These are phyloP conservation scores for Verbascum thapsus DNA, from an alignment of 257 asterid genomes.

Conservation along the genomic window DNA sequence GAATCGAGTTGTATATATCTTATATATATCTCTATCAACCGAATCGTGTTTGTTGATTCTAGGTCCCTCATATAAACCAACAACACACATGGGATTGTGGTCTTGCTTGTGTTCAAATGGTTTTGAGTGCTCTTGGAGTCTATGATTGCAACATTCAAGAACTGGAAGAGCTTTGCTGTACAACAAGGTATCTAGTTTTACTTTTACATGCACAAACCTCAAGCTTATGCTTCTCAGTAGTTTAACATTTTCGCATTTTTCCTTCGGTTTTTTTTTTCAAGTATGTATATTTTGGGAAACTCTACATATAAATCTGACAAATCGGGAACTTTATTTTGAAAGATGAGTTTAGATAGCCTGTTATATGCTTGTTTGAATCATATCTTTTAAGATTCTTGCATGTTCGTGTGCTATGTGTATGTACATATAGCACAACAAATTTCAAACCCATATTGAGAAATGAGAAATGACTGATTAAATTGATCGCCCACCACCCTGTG, in stretches of 20 bases:
- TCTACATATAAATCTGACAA: not conserved
- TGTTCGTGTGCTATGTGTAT: not conserved
- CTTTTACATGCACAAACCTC: not conserved
- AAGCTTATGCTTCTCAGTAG: conserved; percentile 5
- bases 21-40: conserved; percentile 17
- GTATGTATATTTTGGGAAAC: not conserved
- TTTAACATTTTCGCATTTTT: not conserved
- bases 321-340: not conserved
- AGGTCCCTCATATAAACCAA: conserved; percentile 91
- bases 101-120: conserved; percentile 92
- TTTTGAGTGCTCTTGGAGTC: conserved; percentile 68
- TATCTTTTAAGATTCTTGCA: conserved; percentile 17
- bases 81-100: conserved; percentile 92
- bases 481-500: not conserved
- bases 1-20: not conserved
- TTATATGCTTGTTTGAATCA: too few relatives aligned
- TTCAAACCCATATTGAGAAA: not conserved
- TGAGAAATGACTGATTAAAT: not conserved
- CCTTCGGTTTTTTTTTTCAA: not conserved
- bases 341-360: not conserved
- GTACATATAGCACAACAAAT: conserved; percentile 2
- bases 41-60: conserved; percentile 30
- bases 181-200: conserved; percentile 63
- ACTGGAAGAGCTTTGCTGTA: conserved; percentile 63
- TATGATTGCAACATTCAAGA: conserved; percentile 51